These are phyloP conservation scores for Terana coerulea DNA, from an alignment of 768 basidiomycete genomes.

Conservation along the genomic window DNA sequence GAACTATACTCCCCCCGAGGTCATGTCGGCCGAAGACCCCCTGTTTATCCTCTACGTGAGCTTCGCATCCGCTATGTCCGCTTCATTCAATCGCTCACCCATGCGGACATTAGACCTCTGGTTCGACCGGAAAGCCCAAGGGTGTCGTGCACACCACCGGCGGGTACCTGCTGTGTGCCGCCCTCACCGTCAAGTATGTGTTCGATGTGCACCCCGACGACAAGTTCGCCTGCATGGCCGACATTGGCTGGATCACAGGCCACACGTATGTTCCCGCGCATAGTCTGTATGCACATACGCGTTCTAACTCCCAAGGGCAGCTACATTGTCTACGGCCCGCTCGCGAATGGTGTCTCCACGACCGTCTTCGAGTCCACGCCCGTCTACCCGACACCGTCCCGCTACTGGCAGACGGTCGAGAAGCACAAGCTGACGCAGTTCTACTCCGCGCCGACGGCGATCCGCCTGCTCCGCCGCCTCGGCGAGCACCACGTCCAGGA, in stretches of 20 bases:
- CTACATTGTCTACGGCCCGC: conserved; percentile 95
- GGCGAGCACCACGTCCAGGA: conserved; percentile 83
- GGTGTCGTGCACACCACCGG: conserved; percentile 90
- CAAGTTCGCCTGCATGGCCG: conserved; percentile 97
- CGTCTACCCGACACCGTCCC: conserved; percentile 91
- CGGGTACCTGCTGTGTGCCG: conserved; percentile 89
- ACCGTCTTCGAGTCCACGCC: conserved; percentile 96
- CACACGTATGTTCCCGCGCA: conserved; percentile 55
- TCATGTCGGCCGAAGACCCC: conserved; percentile 92
- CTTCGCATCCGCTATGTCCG: conserved; percentile 13
- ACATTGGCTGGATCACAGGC: conserved; percentile 98
- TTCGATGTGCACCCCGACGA: conserved; percentile 98
- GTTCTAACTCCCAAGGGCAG: conserved; percentile 28
- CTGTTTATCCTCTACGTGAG: conserved; percentile 97
- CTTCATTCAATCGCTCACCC: neutral
- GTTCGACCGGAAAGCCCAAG: conserved; percentile 94
- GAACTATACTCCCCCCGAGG: conserved; percentile 82
- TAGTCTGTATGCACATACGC: neutral
- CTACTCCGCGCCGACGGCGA: conserved; percentile 93
- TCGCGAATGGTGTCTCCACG: conserved; percentile 79
- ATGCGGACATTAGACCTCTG: conserved; percentile 64
- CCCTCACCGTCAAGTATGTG: conserved; percentile 93
- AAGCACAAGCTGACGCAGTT: conserved; percentile 94
- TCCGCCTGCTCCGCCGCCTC: conserved; percentile 82
- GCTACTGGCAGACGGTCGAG: conserved; percentile 96